Evolutionary conservation across 441 rosid genomes (phyloP).

Genomic region (Corymbia calophylla): DNA sequence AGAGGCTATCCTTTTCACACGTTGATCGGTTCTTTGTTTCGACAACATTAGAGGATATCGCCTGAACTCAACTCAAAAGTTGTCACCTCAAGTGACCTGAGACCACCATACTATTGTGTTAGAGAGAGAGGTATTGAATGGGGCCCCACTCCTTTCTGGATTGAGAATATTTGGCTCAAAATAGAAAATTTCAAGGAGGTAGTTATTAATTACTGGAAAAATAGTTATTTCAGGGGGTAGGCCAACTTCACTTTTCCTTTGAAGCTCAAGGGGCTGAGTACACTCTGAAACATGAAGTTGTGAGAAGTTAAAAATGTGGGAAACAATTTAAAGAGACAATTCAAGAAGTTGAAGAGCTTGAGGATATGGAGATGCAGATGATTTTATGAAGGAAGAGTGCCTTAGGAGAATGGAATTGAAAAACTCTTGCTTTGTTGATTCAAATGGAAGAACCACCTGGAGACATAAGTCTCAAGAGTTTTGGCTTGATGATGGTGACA

Average conservation of each 20-base stretch:
- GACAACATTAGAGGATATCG: not conserved
- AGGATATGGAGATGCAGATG: not conserved
- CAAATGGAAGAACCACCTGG: not conserved
- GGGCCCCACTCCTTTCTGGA: not conserved
- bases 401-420: not conserved
- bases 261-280: not conserved
- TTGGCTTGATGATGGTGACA: not conserved
- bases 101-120: not conserved
- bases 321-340: not conserved
- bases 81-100: not conserved
- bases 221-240: not conserved
- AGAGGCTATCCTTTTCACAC: not conserved
- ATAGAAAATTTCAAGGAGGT: not conserved
- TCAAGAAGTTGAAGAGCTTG: not conserved
- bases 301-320: not conserved
- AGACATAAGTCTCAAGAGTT: not conserved
- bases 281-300: not conserved
- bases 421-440: not conserved
- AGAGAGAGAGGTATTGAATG: not conserved
- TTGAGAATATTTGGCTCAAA: not conserved
- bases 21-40: not conserved
- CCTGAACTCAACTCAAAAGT: not conserved
- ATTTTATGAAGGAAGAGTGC: not conserved
- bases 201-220: not conserved
- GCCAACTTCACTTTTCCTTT: not conserved